Conservation (phyloP, 2,329 filamentous ascomycete genomes). For the Epichloe gansuensis region DNA sequence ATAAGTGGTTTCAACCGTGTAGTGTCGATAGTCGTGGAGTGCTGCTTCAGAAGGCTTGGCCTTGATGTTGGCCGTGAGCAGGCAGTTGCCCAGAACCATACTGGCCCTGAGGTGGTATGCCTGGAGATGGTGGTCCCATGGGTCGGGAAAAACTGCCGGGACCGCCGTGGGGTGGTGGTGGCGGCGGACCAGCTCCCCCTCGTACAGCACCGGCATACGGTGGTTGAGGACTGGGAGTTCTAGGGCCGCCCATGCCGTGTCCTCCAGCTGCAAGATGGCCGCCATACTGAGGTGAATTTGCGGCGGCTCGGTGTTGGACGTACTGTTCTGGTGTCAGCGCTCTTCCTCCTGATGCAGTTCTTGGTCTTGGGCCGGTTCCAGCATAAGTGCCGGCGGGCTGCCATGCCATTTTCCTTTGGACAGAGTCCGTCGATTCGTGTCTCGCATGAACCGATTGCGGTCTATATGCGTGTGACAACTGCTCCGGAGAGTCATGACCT, state of each 20-base stretch:
- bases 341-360: constrained; percentile 15
- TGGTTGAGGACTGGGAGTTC: constrained; percentile 17
- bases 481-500: constrained; percentile 20
- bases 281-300: constrained; percentile 41
- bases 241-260: constrained; percentile 12
- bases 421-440: constrained; percentile 38
- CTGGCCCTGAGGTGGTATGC: constrained; percentile 19
- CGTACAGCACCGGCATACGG: constrained; percentile 14
- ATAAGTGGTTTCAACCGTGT: background rate
- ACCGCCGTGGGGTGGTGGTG: constrained; percentile 12
- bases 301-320: constrained; percentile 60
- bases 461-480: constrained; percentile 11
- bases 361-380: constrained; percentile 23
- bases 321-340: constrained; percentile 66
- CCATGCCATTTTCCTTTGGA: constrained; percentile 61
- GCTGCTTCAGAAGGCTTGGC: constrained; percentile 22
- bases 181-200: constrained; percentile 9
- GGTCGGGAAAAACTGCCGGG: constrained; percentile 21
- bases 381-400: constrained; percentile 52
- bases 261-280: constrained; percentile 44
- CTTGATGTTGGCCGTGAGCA: constrained; percentile 21
- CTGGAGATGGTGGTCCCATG: constrained; percentile 16
- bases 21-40: background rate
- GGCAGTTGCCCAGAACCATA: constrained; percentile 12
- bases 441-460: constrained; percentile 25